Base-by-base conservation (phyloP, 371 early-diverging fungal species). In the Paraphysoderma sedebokerense region DNA sequence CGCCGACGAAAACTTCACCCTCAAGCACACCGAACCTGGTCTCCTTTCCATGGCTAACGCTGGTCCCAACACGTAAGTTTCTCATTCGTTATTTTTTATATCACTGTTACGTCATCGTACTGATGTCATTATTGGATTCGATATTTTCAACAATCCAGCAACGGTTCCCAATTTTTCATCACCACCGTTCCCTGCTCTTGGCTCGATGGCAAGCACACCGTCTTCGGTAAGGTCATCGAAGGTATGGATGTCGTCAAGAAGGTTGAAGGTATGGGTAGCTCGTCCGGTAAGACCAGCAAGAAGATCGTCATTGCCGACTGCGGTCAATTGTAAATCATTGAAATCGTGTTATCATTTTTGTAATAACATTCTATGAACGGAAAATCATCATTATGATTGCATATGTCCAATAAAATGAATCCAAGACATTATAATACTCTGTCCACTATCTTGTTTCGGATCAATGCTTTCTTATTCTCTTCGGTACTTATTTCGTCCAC, bases 191-290 rank as follows among this genome's bases (percentile, higher is more conserved):
- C 62, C 62, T 75, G 81, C 37, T 46, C 76, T 26, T 93, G 96
- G 97, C 81, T 99, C 56, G 93, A 99, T 69, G 89, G 89, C 56
- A 92, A 90, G 76, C 99, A 99, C 78, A 92, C 92, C 51, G 99
- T 99, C 33, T 99, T 99, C 65, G 99, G 99, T 46, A 36, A 62
- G 34, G 98, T 98, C 23, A 60, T 68, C 45, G 76, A 83, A 56
- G 93, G 95, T 39, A 48, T 70, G 53, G 79, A 87, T 23, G 65
- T 95, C 39, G 78, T 96, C 58, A 63, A 76, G 53, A 67, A 67
- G 53, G 73, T 97, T 49, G 95, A 92, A 64, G 20, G 51, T 13
- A 63, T 65, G 37, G 91, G 88, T 49, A 67, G 77, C 38, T 62
- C 64, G 46, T 66, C 65, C 39, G 92, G 92, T 54, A 59, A 59